Percentiles rank a stretch among this genome's conserved stretches.
Evolutionary conservation across 1,139 yeast species (phyloP).

Genomic region (Hyphopichia fennica): DNA sequence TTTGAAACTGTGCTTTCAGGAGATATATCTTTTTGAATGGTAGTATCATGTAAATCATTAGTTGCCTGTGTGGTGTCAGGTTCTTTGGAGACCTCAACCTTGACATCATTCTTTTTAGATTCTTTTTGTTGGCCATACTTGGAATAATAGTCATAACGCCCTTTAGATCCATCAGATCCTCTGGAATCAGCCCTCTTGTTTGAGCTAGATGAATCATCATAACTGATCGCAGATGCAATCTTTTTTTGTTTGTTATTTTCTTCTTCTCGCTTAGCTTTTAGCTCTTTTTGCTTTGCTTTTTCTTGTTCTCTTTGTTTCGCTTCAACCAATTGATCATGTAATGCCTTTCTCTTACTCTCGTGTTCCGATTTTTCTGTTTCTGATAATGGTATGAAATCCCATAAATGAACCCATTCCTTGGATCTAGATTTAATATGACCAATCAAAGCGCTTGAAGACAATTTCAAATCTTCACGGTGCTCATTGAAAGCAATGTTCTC

Average conservation of each 20-base stretch:
- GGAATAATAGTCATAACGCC: slow-evolving; percentile 35
- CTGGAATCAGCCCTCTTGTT: neutral
- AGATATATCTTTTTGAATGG: neutral
- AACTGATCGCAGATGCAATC: slow-evolving; percentile 2
- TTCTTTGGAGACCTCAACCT: slow-evolving; percentile 1
- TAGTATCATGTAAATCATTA: slow-evolving; percentile 1
- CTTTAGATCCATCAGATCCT: slow-evolving; percentile 15
- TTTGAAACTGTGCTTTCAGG: neutral
- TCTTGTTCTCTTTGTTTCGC: slow-evolving; percentile 13
- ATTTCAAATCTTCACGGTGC: slow-evolving; percentile 73
- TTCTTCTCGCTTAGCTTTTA: slow-evolving; percentile 3
- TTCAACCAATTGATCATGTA: slow-evolving; percentile 11
- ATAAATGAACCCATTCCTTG: slow-evolving; percentile 54
- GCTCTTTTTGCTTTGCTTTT: slow-evolving; percentile 4
- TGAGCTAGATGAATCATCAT: slow-evolving; percentile 3
- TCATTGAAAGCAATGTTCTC: slow-evolving; percentile 54
- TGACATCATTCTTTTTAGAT: slow-evolving; percentile 5
- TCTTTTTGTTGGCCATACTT: slow-evolving; percentile 16
- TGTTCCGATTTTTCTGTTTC: slow-evolving; percentile 28
- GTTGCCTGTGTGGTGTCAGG: slow-evolving; percentile 2
- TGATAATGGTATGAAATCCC: slow-evolving; percentile 56
- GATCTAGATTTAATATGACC: slow-evolving; percentile 69
- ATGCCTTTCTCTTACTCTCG: slow-evolving; percentile 21
- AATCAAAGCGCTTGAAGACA: slow-evolving; percentile 74
- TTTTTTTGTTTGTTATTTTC: slow-evolving; percentile 5